Conservation (phyloP, 352 stramenopile genomes). For the Phytophthora podocarpi region DNA sequence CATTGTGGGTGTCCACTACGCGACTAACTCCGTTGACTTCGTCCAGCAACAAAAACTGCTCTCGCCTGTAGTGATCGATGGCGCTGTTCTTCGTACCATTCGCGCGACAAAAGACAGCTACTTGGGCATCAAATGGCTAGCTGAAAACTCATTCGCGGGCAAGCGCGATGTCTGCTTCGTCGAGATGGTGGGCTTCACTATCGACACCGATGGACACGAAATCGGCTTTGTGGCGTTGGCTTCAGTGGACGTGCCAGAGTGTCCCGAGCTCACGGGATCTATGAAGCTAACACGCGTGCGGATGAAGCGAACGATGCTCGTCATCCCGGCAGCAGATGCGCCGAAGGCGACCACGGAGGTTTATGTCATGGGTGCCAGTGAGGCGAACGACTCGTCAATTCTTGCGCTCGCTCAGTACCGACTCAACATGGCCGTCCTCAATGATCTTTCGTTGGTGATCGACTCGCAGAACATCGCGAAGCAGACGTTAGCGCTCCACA, state of each 20-base stretch:
- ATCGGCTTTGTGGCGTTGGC: conserved; percentile 46
- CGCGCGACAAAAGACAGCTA: conserved; percentile 43
- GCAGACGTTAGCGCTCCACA: conserved; percentile 31
- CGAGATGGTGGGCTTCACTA: conserved; percentile 57
- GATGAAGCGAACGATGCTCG: conserved; percentile 55
- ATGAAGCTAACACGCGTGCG: conserved; percentile 44
- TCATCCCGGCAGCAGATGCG: conserved; percentile 33
- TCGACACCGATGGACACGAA: conserved; percentile 40
- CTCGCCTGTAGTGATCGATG: conserved; percentile 47
- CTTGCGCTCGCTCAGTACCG: conserved; percentile 46
- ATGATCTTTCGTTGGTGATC: conserved; percentile 61
- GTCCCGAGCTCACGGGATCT: conserved; percentile 34
- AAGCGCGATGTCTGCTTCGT: conserved; percentile 54
- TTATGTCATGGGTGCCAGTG: conserved; percentile 47
- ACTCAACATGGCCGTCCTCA: conserved; percentile 52
- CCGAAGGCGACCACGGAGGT: conserved; percentile 45
- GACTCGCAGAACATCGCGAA: conserved; percentile 57
- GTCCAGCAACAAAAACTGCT: conserved; percentile 52
- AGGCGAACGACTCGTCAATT: conserved; percentile 41
- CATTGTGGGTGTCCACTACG: conserved; percentile 47
- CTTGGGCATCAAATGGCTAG: conserved; percentile 58
- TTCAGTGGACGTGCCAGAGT: conserved; percentile 53
- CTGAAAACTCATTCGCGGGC: conserved; percentile 31
- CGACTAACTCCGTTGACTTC: conserved; percentile 44
- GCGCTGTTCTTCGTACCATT: conserved; percentile 45